Percentiles rank a stretch among this genome's conserved stretches.
These are phyloP conservation scores for Penicillium angulare DNA, from an alignment of 495 filamentous ascomycete genomes.

Conservation along the genomic window DNA sequence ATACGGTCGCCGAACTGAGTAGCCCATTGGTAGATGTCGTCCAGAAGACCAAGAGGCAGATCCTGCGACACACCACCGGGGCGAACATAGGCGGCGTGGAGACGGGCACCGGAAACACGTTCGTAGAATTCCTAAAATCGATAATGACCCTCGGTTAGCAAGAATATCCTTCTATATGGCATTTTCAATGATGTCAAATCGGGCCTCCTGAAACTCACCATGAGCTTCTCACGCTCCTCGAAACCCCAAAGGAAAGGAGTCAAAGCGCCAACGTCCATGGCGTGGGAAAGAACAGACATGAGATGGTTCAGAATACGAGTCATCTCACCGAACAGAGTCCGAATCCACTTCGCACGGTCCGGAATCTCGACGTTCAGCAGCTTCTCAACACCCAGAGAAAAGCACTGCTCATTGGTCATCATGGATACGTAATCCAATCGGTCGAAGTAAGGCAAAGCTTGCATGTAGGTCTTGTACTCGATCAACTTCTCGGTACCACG, in stretches of 20 bases:
- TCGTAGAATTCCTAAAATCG: constrained; percentile 92
- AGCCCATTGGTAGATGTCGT: constrained; percentile 99
- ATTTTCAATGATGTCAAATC: background rate
- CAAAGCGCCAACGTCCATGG: constrained; percentile 98
- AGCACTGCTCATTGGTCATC: constrained; percentile 99
- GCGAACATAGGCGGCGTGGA: constrained; percentile 97
- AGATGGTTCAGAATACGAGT: constrained; percentile 95
- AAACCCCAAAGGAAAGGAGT: constrained; percentile 99
- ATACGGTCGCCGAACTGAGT: constrained; percentile 99
- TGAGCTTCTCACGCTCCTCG: constrained; percentile 98
- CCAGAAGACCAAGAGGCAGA: constrained; percentile 88
- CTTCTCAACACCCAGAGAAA: constrained; percentile 93
- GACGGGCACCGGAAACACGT: constrained; percentile 94
- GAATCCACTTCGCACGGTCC: constrained; percentile 93
- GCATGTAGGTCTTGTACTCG: constrained; percentile 99
- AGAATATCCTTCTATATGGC: background rate
- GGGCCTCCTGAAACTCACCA: constrained; percentile 58
- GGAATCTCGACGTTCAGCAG: constrained; percentile 96
- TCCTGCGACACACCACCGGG: constrained; percentile 97
- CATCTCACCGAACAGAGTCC: constrained; percentile 95
- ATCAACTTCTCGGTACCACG: constrained; percentile 99
- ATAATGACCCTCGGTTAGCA: constrained; percentile 5
- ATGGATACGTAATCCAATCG: constrained; percentile 98
- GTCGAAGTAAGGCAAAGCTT: constrained; percentile 98
- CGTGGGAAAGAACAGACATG: constrained; percentile 96